Percentiles rank a stretch among this genome's conserved stretches.
phyloP scores from a whole-genome alignment of 1,284 basidiomycete genomes.

The Ustilago sp. region DNA sequence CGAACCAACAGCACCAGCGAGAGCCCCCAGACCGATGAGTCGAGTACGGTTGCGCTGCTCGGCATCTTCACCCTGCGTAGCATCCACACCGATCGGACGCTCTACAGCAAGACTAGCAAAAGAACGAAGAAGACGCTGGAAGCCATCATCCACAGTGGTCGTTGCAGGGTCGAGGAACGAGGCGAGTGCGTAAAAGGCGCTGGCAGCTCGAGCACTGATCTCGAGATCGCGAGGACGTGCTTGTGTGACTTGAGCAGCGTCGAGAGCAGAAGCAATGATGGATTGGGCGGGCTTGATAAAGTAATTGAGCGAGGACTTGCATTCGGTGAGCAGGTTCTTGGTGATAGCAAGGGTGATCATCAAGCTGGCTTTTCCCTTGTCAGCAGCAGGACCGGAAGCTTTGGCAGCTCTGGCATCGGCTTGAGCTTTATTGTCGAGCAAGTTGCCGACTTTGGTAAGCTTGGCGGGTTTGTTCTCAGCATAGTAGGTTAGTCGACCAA shows the following conservation, averaged over 20 bases:
- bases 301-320: conserved; percentile 84
- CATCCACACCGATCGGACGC: conserved; percentile 26
- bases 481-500: conserved; percentile 91
- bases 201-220: conserved; percentile 83
- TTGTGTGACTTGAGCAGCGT: conserved; percentile 72
- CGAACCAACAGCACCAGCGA: conserved; percentile 84
- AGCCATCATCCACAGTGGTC: conserved; percentile 75
- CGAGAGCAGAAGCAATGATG: conserved; percentile 78
- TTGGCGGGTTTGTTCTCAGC: conserved; percentile 90
- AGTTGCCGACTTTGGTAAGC: conserved; percentile 83
- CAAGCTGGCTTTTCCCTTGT: conserved; percentile 82
- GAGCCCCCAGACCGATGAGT: conserved; percentile 84
- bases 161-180: conserved; percentile 83
- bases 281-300: conserved; percentile 83
- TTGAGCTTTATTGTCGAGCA: conserved; percentile 82
- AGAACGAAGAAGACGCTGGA: conserved; percentile 76
- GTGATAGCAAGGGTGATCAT: conserved; percentile 88
- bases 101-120: conserved; percentile 76
- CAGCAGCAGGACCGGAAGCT: conserved; percentile 74
- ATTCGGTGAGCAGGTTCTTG: conserved; percentile 87
- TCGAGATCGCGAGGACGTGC: conserved; percentile 77
- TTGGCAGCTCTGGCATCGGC: conserved; percentile 78
- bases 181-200: conserved; percentile 89
- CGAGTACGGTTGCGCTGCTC: conserved; percentile 75
- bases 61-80: conserved; percentile 33